Evolutionary conservation across 306 rosid genomes (phyloP), one percentile per base, ranked within the genome.

Genomic region (Castanopsis chinensis): DNA sequence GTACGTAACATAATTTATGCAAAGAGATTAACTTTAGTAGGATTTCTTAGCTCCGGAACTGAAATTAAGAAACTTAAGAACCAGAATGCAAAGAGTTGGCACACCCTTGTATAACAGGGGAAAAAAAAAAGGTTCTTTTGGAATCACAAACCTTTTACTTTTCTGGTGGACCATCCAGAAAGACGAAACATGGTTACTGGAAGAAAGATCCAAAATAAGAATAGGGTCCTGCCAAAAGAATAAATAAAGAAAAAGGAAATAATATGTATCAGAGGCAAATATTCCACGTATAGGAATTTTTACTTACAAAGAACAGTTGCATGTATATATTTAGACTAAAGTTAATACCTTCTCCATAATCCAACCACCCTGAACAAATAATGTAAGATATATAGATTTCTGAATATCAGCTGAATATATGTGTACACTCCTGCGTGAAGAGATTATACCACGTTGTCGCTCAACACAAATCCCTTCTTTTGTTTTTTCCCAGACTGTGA

Each of bases 81-180:
- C 45, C 49, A 18, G 23, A 65, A 65, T 65, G 49, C 43, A 65
- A 28, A 32, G 67, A 60, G 17, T 14, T 0, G 8, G 33, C 28
- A 60, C 67, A 60, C 67, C 67, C 41, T 35, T 35, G 37, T 35
- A 68, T 33, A 68, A 49, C 27, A 35, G 6, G 4, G 6, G 4
- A 8, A 78, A 53, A 20, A 13, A 5, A 14, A 41, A 41, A 41
- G 3, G 9, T 69, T 30, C 21, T 32, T 30, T 43, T 0, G 23
- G 69, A 67, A 79, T 61, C 79, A 85, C 89, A 72, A 49, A 95
- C 99, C 99, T 93, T 89, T 80, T 83, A 86, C 88, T 95, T 84
- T 83, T 88, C 86, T 60, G 94, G 81, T 93, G 96, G 83, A 91
- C 86, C 97, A 95, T 90, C 98, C 96, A 95, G 83, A 93, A 90